Evolutionary conservation across 805 yeast species (phyloP).

Genomic region (Yarrowia sp.): DNA sequence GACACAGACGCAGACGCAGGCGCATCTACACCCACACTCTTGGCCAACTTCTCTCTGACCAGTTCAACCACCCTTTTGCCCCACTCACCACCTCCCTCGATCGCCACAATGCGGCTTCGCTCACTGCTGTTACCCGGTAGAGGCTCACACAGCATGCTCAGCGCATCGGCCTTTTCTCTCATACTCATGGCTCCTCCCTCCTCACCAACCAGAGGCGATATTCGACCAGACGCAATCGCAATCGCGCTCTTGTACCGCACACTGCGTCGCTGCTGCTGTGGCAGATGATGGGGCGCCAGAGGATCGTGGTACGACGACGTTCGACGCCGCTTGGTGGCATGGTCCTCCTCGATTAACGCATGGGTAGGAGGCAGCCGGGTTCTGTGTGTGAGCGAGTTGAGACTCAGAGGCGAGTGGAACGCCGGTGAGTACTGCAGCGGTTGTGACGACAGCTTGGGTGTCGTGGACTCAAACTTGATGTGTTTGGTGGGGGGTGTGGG

Average conservation of each 20-base stretch:
- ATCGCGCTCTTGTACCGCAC: conserved; percentile 32
- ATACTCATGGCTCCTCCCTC: conserved; percentile 28
- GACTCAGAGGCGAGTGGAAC: conserved; percentile 1
- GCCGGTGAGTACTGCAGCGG: conserved; percentile 23
- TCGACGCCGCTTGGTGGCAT: conserved; percentile 30
- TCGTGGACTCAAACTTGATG: conserved; percentile 21
- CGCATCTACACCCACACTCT: no score
- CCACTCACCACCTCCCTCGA: conserved; percentile 11
- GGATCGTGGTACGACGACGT: conserved; percentile 35
- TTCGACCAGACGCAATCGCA: conserved; percentile 28
- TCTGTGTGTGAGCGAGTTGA: conserved; percentile 1
- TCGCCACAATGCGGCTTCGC: conserved; percentile 7
- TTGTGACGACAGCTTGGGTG: conserved; percentile 12
- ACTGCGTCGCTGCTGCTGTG: conserved; percentile 23
- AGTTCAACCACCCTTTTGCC: not conserved
- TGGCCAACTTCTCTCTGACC: not conserved
- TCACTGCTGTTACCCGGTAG: not conserved
- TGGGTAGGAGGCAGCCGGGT: conserved; percentile 12
- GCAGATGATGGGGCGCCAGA: conserved; percentile 18
- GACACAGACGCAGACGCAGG: no score
- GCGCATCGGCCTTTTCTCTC: conserved; percentile 34
- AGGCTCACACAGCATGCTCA: conserved; percentile 32
- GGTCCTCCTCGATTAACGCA: conserved; percentile 29
- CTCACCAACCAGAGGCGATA: not conserved
- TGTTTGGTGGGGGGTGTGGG: not conserved